Evolutionary conservation across 208 protist genomes (phyloP).

Genomic region (Porcisia deanei): DNA sequence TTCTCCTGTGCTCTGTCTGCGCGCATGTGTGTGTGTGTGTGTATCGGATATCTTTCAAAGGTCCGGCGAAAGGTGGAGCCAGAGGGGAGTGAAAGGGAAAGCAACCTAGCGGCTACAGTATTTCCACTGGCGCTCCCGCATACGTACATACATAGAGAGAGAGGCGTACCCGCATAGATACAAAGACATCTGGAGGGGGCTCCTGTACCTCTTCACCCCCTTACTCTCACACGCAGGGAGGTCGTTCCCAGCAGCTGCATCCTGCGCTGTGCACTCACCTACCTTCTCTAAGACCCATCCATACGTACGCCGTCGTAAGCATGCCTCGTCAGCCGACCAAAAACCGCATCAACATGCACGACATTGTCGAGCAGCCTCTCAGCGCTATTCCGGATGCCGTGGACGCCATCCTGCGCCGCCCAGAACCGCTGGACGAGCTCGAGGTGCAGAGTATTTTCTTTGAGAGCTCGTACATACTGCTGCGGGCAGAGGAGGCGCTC

Average conservation of each 20-base stretch:
- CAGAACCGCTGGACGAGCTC: constrained; percentile 74
- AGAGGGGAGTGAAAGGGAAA: too few species aligned
- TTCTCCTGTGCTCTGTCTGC: neutral
- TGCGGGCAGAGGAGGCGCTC: constrained; percentile 85
- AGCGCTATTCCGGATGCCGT: constrained; percentile 72
- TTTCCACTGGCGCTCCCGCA: neutral
- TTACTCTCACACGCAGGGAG: neutral
- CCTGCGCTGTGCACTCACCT: neutral
- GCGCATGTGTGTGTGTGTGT: neutral
- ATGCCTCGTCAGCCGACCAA: constrained; percentile 76
- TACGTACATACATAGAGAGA: neutral
- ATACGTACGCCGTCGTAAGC: neutral
- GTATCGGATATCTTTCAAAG: too few species aligned
- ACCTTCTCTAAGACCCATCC: neutral
- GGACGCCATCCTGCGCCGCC: constrained; percentile 78
- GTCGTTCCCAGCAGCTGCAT: neutral
- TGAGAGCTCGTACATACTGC: constrained; percentile 75
- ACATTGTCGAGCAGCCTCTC: constrained; percentile 84
- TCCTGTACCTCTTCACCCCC: too few species aligned
- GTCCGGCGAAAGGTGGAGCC: too few species aligned
- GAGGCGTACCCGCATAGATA: neutral
- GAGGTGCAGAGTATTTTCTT: constrained; percentile 84
- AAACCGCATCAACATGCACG: constrained; percentile 91
- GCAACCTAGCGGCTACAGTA: too few species aligned
- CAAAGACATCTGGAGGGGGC: neutral